A percentile compares a stretch with the other conserved stretches of the same genome.
Conservation (phyloP, 306 rosid genomes). For the Crotalaria pallida region DNA sequence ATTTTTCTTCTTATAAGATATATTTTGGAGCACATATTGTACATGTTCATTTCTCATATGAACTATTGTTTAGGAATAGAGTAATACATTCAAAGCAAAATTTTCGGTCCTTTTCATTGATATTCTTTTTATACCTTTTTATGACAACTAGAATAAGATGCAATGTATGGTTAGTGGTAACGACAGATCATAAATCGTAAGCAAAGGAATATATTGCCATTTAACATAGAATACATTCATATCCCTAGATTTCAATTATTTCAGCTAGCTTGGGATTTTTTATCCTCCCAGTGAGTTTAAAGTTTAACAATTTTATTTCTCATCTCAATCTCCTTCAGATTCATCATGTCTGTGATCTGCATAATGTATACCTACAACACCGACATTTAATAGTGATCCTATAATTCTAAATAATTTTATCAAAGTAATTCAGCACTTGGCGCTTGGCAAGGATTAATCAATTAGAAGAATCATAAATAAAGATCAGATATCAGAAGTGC, state of each 20-base stretch:
- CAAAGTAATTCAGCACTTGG: too few relatives aligned
- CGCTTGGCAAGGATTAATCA: too few relatives aligned
- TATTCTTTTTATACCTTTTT: background rate
- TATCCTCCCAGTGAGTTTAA: background rate
- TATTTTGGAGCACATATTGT: background rate
- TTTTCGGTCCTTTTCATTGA: background rate
- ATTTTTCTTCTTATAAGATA: background rate
- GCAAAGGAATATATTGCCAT: background rate
- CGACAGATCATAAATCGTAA: background rate
- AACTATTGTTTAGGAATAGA: background rate
- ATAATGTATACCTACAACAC: background rate
- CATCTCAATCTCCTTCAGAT: background rate
- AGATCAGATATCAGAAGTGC: background rate
- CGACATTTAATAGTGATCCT: background rate
- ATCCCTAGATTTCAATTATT: background rate
- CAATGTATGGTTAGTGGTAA: background rate
- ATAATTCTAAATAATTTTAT: too few relatives aligned
- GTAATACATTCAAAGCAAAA: background rate
- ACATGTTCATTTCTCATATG: background rate
- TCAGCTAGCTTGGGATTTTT: background rate
- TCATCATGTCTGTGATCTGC: background rate
- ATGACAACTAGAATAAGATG: slow-evolving; percentile 4
- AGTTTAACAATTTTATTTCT: background rate
- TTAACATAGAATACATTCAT: background rate
- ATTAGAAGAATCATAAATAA: too few relatives aligned